Base-by-base conservation (phyloP, 1,284 basidiomycete species). In the Ceratobasidium sp. region DNA sequence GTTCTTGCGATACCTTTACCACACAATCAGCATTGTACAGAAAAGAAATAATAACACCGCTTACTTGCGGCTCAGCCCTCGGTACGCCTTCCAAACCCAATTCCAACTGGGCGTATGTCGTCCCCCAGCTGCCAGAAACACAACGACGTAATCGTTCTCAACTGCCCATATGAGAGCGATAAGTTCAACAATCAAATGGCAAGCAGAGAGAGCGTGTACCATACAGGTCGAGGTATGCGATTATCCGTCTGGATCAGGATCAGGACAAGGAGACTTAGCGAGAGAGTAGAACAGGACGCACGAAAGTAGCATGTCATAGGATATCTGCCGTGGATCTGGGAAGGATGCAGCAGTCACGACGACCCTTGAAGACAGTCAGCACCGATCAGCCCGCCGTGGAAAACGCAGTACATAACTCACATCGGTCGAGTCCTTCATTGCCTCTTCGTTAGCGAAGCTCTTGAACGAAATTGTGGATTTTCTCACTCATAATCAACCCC, bases 31-130 rank as follows among this genome's bases (percentile, higher is more conserved):
- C 50, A 41, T 26, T 8, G 30, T 23, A 26, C 38, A n/a, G 44
- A 64, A 21, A 47, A 54, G 28, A 69, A 49, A 57, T 4, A 41
- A 16, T 47, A 41, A 50, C 5, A 32, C n/a, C n/a, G 76, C 77
- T 71, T 41, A 78, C 80, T 93, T 94, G 67, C 92, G 84, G 79
- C 86, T 91, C 47, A 94, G 82, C 78, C 90, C 90, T 32, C 92
- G 85, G 79, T 95, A 94, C 1, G 92, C 91, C 78, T 93, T 93
- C 93, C 93, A 95, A 38, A 95, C 87, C 93, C 93, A 95, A 76
- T 90, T 93, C 93, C 93, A 94, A 44, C 87, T 86, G 8, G 93
- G 93, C 1, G 88, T 87, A 81, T 94, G 83, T 75, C 83, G 85
- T 1, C 87, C 88, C n/a, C 92, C 93, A 1, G 92, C 90, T 32